These are phyloP conservation scores for Monosporascus cannonballus DNA, from an alignment of 2,329 filamentous ascomycete species.

Conservation along the genomic window DNA sequence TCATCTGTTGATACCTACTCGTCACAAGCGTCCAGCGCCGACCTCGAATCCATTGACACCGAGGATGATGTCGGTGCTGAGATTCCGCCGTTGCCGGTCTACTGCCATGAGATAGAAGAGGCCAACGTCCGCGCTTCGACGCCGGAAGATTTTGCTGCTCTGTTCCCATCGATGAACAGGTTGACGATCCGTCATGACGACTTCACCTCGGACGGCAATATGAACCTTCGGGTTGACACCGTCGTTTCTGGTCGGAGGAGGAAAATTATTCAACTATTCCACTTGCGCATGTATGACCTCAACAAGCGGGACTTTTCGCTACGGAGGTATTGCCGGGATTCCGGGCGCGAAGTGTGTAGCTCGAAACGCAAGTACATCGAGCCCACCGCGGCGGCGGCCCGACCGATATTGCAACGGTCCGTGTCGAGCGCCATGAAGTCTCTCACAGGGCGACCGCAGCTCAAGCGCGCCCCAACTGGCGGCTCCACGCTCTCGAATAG, in stretches of 20 bases:
- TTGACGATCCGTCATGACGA: conserved; percentile 86
- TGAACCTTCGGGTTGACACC: conserved; percentile 90
- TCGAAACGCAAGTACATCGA: conserved; percentile 65
- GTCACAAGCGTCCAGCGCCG: conserved; percentile 56
- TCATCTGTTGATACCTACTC: conserved; percentile 78
- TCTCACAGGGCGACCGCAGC: conserved; percentile 30
- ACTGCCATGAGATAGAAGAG: conserved; percentile 56
- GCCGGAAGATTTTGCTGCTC: conserved; percentile 71
- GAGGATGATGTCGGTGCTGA: conserved; percentile 29
- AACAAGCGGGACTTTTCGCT: conserved; percentile 82
- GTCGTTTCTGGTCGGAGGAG: conserved; percentile 59
- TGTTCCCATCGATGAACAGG: conserved; percentile 81
- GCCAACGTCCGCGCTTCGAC: conserved; percentile 68
- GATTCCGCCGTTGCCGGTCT: conserved; percentile 51
- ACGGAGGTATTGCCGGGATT: conserved; percentile 85
- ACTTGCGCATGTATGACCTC: conserved; percentile 90
- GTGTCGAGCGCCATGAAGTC: conserved; percentile 45
- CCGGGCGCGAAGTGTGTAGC: conserved; percentile 87
- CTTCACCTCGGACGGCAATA: conserved; percentile 84
- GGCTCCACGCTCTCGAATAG: conserved; percentile 23
- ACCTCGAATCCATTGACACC: conserved; percentile 35
- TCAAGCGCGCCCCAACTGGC: conserved; percentile 31
- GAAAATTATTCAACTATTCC: conserved; percentile 73
- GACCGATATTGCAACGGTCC: conserved; percentile 39
- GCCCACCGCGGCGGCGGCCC: conserved; percentile 30